Base-by-base conservation (phyloP, 2,329 filamentous ascomycete species). In the Aureobasidium sp. region DNA sequence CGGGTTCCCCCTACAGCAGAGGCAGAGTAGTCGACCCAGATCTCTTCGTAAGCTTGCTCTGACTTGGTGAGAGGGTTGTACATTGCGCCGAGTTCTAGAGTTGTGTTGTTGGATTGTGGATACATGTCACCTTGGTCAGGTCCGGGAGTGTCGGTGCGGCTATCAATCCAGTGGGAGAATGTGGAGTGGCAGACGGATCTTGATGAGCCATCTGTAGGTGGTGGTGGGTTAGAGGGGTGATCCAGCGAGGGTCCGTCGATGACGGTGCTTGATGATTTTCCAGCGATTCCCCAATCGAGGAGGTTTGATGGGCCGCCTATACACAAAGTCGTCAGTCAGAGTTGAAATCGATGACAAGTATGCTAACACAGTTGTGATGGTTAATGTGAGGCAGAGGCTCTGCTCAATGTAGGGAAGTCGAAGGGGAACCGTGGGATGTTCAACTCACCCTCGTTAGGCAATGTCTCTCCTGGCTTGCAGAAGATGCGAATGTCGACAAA, bases 211-310 rank as follows among this genome's bases (percentile, higher is more conserved):
- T 55, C 51, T 42, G 31, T 6, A 13, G 42, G 47, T n/a, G 43
- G 37, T 8, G 23, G 19, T 13, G 67, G 37, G n/a, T 62, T 47
- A 3, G 38, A 54, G 4, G 60, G 43, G 17, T 50, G 53, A 50
- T 46, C 13, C 17, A 57, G 17, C 6, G 47, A 53, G 1, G 54
- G 43, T 25, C 13, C 69, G 49, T 71, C 60, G 46, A 60, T 54
- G 11, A 60, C 62, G 42, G 68, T 68, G 38, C 73, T 78, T 0
- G 73, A 74, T 0, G 82, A 81, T 0, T 71, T 77, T 1, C 85
- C 85, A 0, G 81, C 82, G 64, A 88, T 85, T 4, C 80, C 85
- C 86, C 86, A 88, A 65, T 88, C 84, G 2, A 88, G 74, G 0
- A 74, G 67, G 19, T 70, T 64, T 17, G 67, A 17, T 23, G 66